Percentiles rank a stretch among this genome's conserved stretches.
phyloP scores from a whole-genome alignment of 2,329 filamentous ascomycete species.

The Colletotrichum abscissum region DNA sequence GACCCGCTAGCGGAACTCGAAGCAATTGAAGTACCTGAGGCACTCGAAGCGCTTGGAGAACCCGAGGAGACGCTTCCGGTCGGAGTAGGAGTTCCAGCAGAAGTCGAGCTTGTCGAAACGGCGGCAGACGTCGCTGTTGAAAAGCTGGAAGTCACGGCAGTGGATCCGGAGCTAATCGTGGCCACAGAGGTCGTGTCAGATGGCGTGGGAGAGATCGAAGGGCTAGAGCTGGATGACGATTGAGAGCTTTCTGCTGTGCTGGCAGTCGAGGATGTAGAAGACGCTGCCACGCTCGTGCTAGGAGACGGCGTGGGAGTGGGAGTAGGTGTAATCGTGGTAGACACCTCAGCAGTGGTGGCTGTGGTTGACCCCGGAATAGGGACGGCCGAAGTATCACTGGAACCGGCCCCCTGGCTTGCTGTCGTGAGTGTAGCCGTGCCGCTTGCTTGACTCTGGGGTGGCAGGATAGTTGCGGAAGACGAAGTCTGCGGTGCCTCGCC shows the following conservation, averaged over 20 bases:
- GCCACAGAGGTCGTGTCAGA: not conserved
- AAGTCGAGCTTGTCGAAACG: not conserved
- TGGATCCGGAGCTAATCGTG: not conserved
- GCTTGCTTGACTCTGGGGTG: conserved; percentile 43
- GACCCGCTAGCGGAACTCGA: not conserved
- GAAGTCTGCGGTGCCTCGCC: conserved; percentile 38
- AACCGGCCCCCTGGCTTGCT: conserved; percentile 6
- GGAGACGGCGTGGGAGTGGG: not conserved
- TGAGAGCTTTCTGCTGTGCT: conserved; percentile 2
- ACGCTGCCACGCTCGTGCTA: conserved; percentile 6
- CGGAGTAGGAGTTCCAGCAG: not conserved
- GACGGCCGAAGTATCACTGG: conserved; percentile 19
- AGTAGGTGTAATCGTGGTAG: not conserved
- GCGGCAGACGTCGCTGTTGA: not conserved
- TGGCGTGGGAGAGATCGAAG: not conserved
- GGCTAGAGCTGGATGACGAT: not conserved
- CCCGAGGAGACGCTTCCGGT: not conserved
- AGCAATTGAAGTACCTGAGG: too few relatives aligned
- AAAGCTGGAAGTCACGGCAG: not conserved
- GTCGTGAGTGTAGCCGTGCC: conserved; percentile 34
- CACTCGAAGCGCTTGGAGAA: not conserved
- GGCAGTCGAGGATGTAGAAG: conserved; percentile 7
- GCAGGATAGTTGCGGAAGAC: conserved; percentile 38
- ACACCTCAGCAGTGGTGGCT: not conserved
- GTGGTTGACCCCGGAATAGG: conserved; percentile 24